These are phyloP conservation scores for Cercospora sojina DNA, from an alignment of 2,329 filamentous ascomycete genomes.

Conservation along the genomic window DNA sequence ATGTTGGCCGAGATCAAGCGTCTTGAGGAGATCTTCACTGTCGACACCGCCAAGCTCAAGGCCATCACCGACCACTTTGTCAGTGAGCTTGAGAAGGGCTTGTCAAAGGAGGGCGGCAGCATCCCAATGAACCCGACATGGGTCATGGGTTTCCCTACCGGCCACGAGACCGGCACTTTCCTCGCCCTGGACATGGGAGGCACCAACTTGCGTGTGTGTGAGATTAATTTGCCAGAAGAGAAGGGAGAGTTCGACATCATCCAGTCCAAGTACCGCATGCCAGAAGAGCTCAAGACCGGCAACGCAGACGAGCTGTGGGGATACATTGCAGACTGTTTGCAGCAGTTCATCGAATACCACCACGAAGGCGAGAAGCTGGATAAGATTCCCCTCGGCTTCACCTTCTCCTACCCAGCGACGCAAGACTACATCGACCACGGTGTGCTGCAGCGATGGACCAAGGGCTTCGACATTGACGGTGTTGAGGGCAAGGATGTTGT, in stretches of 20 bases:
- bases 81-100: conserved; percentile 81
- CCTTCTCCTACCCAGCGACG: conserved; percentile 91
- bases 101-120: conserved; percentile 83
- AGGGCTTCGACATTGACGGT: conserved; percentile 90
- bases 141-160: conserved; percentile 87
- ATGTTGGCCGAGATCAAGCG: conserved; percentile 76
- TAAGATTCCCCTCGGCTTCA: conserved; percentile 81
- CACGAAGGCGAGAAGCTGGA: conserved; percentile 66
- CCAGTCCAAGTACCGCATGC: conserved; percentile 94
- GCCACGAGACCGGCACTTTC: conserved; percentile 82
- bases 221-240: conserved; percentile 82
- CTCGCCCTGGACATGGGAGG: conserved; percentile 94
- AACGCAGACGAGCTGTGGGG: conserved; percentile 86
- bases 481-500: conserved; percentile 91
- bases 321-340: conserved; percentile 87
- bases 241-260: conserved; percentile 92
- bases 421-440: conserved; percentile 93
- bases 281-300: conserved; percentile 85
- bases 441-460: conserved; percentile 92
- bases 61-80: conserved; percentile 87
- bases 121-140: conserved; percentile 99
- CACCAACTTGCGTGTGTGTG: conserved; percentile 91
- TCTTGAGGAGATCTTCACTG: conserved; percentile 80
- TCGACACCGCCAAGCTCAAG: conserved; percentile 79
- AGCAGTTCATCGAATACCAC: conserved; percentile 86